A percentile compares a stretch with the other conserved stretches of the same genome.
phyloP scores from a whole-genome alignment of 768 basidiomycete species.

The Amanita polypyramis region DNA sequence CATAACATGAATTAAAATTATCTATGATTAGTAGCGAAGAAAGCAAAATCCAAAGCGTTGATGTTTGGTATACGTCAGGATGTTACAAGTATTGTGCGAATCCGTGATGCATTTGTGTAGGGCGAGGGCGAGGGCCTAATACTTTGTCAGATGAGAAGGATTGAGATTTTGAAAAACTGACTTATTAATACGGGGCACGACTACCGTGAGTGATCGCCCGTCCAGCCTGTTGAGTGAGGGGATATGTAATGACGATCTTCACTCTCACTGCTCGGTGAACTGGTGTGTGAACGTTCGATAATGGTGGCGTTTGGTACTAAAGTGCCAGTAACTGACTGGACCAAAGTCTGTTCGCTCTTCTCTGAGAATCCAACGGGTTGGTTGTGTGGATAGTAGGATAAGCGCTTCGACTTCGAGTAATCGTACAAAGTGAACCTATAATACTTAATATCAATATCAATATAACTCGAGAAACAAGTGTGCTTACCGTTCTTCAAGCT shows the following conservation, averaged over 20 bases:
- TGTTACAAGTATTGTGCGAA: not conserved
- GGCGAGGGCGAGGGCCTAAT: too few relatives aligned
- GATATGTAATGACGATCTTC: constrained; percentile 18
- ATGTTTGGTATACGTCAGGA: not conserved
- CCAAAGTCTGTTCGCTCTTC: constrained; percentile 30
- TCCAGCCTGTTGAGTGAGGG: constrained; percentile 2
- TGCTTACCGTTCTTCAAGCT: constrained; percentile 86
- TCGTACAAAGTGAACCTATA: constrained; percentile 84
- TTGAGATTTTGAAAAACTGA: not conserved
- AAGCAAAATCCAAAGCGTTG: not conserved
- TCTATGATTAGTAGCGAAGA: not conserved
- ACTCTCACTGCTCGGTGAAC: constrained; percentile 28
- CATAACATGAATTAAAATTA: not conserved
- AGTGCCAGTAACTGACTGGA: constrained; percentile 31
- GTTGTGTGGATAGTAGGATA: constrained; percentile 85
- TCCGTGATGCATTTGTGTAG: not conserved
- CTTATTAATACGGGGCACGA: not conserved
- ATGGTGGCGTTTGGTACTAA: constrained; percentile 36
- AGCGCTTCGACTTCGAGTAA: constrained; percentile 58
- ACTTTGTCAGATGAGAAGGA: not conserved
- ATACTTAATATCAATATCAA: constrained; percentile 8
- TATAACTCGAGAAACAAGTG: not conserved
- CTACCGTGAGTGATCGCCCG: not conserved
- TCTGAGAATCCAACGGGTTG: constrained; percentile 41
- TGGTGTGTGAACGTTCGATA: constrained; percentile 37